These are phyloP conservation scores for Phytophthora agathidicida DNA, from an alignment of 352 stramenopile genomes.

Conservation along the genomic window DNA sequence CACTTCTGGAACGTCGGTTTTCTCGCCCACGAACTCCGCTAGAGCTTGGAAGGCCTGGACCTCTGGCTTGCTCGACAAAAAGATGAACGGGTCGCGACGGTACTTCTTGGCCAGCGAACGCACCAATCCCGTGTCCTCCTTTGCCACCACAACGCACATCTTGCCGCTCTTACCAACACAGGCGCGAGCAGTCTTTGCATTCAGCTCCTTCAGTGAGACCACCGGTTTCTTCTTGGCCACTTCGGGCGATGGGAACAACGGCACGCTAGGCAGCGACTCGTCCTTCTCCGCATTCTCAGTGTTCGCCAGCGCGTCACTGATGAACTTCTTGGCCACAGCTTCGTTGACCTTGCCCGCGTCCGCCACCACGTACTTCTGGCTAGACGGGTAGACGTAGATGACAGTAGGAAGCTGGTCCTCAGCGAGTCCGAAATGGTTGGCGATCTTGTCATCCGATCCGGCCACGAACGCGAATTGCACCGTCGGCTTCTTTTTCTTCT, in stretches of 20 bases:
- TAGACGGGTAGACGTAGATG: conserved; percentile 60
- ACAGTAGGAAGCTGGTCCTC: conserved; percentile 61
- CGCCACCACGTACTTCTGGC: conserved; percentile 50
- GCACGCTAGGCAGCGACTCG: conserved; percentile 40
- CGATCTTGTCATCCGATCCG: conserved; percentile 69
- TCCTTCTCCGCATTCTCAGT: conserved; percentile 36
- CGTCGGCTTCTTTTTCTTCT: conserved; percentile 60
- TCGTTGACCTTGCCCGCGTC: conserved; percentile 48
- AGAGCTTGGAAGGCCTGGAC: conserved; percentile 47
- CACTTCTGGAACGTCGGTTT: conserved; percentile 27
- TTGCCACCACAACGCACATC: conserved; percentile 78
- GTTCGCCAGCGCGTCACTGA: conserved; percentile 45
- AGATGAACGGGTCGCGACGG: conserved; percentile 73
- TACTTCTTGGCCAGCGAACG: conserved; percentile 81
- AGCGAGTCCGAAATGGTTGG: conserved; percentile 64
- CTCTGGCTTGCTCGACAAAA: conserved; percentile 50
- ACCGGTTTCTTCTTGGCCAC: conserved; percentile 77
- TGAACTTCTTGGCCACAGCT: conserved; percentile 63
- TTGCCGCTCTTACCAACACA: conserved; percentile 62
- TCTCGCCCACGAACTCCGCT: conserved; percentile 39
- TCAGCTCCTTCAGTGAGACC: conserved; percentile 49
- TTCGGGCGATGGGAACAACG: conserved; percentile 69
- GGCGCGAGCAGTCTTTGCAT: conserved; percentile 36
- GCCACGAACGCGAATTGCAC: conserved; percentile 69
- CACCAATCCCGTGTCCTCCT: conserved; percentile 40